Base-by-base conservation (phyloP, 139 green algal species). In the Volvox reticuliferus region DNA sequence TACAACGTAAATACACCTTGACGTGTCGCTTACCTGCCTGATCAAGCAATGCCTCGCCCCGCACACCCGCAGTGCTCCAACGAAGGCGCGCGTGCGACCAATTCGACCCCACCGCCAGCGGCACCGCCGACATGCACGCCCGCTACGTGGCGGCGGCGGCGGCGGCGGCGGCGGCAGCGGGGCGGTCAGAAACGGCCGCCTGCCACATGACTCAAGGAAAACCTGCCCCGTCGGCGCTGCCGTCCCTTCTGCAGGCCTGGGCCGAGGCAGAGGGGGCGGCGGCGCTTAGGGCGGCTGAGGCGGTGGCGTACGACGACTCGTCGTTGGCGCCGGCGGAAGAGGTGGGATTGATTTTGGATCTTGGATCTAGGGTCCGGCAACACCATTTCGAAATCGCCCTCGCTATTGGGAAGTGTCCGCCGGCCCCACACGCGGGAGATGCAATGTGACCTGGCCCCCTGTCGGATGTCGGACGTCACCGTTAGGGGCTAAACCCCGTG, bases 181-280 rank as follows among this genome's bases (percentile, higher is more conserved):
- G 65, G 0, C 26, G 9, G 63, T 69, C 16, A 33, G 63, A 1
- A 12, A 69, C 24, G 5, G 33, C 63, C 33, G 50, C 24, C 50
- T 37, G 3, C 12, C 44, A 55, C 9, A 14, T 55, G 9, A 9
- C 44, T 55, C 44, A 9, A 55, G 44, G 44, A 55, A 55, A 55
- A 5, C 6, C 65, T 12, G 65, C 6, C 21, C 9, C 65, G 82
- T 30, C 26, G 67, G 67, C 36, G 36, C 35, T 5, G 67, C 1
- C 35, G 67, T 26, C 67, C 35, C 24, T 88, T 19, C 85, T 89
- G 68, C 18, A 21, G 37, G 85, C 37, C 1, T 89, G 85, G 85
- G 85, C 85, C 65, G 85, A n/a, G 44, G 85, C 85, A 26, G 85
- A 89, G 85, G 85, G 69, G 28, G 85, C 35, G 16, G 69, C 85